Evolutionary conservation across 352 stramenopile species (phyloP), one percentile per base, ranked within the genome.

Genomic region (Aphanomyces astaci): DNA sequence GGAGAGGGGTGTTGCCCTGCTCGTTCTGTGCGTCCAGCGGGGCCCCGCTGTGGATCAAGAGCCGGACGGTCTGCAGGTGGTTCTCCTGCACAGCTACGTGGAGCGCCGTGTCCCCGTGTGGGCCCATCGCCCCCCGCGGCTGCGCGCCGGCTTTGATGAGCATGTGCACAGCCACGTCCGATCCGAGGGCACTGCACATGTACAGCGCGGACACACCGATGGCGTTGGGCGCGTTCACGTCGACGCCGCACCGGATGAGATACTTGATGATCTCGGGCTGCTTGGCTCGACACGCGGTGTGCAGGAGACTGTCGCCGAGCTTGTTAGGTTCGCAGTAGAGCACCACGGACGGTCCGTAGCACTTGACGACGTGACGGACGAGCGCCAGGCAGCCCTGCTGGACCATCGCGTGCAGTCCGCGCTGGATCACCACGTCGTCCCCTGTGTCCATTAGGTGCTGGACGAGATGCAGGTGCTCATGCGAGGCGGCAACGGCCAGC

Each of bases 71-170:
- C 53, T 73, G 76, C 31, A 90, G 64, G 46, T 91, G 85, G 69
- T 92, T 92, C 52, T 94, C 85, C 73, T 94, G 85, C 9, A 83
- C 83, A 2, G 85, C 82, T 28, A 94, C 88, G 64, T 94, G 85
- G 36, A 94, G 74, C 22, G 85, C 76, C 10, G 79, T 89, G 74
- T 94, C 82, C 36, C 83, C 80, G 65, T 84, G 86, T 0, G 85
- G 85, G 2, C 85, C 85, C 33, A 89, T 82, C 22, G 77, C 56
- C 13, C 82, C 82, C 4, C n/a, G 24, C 19, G 36, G 19, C n/a
- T 33, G 24, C 5, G 62, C 62, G 10, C 22, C 22, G 11, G 79
- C 80, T 49, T 84, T 64, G 22, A 94, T 52, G 24, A 94, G 71
- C 40, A 83, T 62, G 43, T 79, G 76, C 46, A 87, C 85, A 33